phyloP scores from a whole-genome alignment of 2,329 filamentous ascomycete genomes.

The Xylariomycetidae sp. region DNA sequence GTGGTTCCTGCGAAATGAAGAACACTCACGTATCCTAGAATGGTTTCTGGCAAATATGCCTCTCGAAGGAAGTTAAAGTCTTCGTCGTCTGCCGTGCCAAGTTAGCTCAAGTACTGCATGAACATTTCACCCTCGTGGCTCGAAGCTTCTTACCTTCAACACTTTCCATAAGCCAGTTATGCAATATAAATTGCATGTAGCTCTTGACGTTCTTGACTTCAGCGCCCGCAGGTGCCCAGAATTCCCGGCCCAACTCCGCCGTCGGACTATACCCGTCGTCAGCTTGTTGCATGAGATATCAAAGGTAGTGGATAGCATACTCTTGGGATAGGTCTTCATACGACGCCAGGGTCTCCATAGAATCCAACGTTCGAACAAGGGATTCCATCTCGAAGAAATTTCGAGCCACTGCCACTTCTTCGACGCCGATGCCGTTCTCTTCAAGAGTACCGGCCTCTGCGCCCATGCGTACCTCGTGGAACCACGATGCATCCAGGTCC shows the following conservation, averaged over 20 bases:
- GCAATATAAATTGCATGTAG: constrained; percentile 57
- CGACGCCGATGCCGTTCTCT: constrained; percentile 31
- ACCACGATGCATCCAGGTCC: constrained; percentile 28
- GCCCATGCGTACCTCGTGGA: constrained; percentile 22
- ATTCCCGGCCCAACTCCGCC: constrained; percentile 35
- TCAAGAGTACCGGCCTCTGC: constrained; percentile 21
- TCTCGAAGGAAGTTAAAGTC: constrained; percentile 64
- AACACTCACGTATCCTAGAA: constrained; percentile 78
- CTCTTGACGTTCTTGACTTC: constrained; percentile 51
- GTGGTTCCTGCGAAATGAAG: constrained; percentile 74
- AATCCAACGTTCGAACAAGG: constrained; percentile 61
- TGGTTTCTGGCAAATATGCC: constrained; percentile 78
- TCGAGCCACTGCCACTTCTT: constrained; percentile 48
- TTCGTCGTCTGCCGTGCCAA: constrained; percentile 40
- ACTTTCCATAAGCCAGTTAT: constrained; percentile 56
- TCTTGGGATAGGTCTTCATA: constrained; percentile 46
- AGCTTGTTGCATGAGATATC: constrained; percentile 13
- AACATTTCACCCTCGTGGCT: no score
- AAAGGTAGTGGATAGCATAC: constrained; percentile 33
- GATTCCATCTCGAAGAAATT: constrained; percentile 66
- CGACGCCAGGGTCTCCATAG: constrained; percentile 62
- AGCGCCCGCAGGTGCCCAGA: constrained; percentile 50
- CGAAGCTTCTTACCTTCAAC: constrained; percentile 46
- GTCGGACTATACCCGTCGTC: constrained; percentile 26
- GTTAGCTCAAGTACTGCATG: constrained; percentile 8